These are phyloP conservation scores for Rhododendron molle DNA, from an alignment of 148 eudicot genomes.

Conservation along the genomic window DNA sequence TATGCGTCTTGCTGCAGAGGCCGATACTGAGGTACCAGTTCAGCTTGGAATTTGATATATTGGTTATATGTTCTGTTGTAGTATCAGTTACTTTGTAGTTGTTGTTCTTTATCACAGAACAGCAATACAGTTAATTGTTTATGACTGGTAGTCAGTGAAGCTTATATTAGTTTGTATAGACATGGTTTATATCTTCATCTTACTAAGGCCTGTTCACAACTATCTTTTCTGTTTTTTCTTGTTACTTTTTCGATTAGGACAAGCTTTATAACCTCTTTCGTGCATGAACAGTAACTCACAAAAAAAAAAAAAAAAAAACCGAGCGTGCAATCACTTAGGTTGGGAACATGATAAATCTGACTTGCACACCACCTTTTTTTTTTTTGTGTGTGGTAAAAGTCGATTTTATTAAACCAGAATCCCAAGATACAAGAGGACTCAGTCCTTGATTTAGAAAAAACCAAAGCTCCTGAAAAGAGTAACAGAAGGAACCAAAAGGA, in stretches of 20 bases:
- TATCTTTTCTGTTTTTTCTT: background rate
- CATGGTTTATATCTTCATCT: background rate
- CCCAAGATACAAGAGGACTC: too few species aligned
- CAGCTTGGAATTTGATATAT: background rate
- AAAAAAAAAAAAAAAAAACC: too few species aligned
- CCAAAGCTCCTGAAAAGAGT: too few species aligned
- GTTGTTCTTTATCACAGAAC: background rate
- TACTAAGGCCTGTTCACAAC: background rate
- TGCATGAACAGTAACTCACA: background rate
- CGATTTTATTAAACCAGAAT: too few species aligned
- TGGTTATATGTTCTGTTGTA: background rate
- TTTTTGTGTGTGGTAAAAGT: too few species aligned
- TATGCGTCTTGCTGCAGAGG: conserved; percentile 62
- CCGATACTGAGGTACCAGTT: conserved; percentile 68
- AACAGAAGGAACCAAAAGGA: too few species aligned
- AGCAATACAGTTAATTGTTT: background rate
- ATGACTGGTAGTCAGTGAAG: background rate
- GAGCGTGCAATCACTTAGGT: too few species aligned
- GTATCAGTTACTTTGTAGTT: background rate
- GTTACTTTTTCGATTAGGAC: background rate
- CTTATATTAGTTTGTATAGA: background rate
- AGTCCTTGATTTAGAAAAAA: too few species aligned
- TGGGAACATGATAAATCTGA: background rate
- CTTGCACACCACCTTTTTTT: background rate
- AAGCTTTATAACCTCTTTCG: background rate